phyloP scores from a whole-genome alignment of 805 yeast genomes.

The Metschnikowia dekortorum region DNA sequence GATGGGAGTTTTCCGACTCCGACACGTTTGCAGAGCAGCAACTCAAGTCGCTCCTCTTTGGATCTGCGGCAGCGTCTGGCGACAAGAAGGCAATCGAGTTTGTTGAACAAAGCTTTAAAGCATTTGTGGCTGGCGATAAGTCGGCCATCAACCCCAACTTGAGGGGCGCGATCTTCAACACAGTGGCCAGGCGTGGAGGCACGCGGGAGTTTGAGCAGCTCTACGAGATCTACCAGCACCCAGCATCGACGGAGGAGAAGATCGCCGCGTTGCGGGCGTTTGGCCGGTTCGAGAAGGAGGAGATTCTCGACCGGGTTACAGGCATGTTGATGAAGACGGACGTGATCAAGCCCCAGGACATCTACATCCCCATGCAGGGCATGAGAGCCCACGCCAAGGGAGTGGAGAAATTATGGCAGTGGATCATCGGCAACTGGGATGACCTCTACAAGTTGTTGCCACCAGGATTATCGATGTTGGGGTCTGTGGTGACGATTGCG shows the following conservation, averaged over 20 bases:
- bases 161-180: slow-evolving; percentile 57
- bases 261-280: slow-evolving; percentile 63
- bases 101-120: slow-evolving; percentile 47
- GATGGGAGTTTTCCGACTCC: slow-evolving; percentile 56
- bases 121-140: slow-evolving; percentile 58
- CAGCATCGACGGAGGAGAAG: slow-evolving; percentile 63
- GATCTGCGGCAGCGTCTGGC: slow-evolving; percentile 53
- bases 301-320: slow-evolving; percentile 53
- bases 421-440: slow-evolving; percentile 75
- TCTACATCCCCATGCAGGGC: slow-evolving; percentile 73
- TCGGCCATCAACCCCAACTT: slow-evolving; percentile 71
- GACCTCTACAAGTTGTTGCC: slow-evolving; percentile 63
- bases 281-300: slow-evolving; percentile 56
- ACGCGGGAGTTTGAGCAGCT: slow-evolving; percentile 59
- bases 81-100: slow-evolving; percentile 45
- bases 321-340: slow-evolving; percentile 52
- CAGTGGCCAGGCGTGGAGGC: slow-evolving; percentile 66
- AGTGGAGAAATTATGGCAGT: slow-evolving; percentile 63
- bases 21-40: slow-evolving; percentile 62
- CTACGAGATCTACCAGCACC: slow-evolving; percentile 54
- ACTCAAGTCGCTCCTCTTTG: slow-evolving; percentile 61
- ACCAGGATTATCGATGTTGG: slow-evolving; percentile 75
- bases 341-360: slow-evolving; percentile 63
- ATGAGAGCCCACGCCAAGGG: slow-evolving; percentile 62
- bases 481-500: slow-evolving; percentile 62